Conservation (phyloP, 192 early-diverging fungal genomes). For the Podila epigama region DNA sequence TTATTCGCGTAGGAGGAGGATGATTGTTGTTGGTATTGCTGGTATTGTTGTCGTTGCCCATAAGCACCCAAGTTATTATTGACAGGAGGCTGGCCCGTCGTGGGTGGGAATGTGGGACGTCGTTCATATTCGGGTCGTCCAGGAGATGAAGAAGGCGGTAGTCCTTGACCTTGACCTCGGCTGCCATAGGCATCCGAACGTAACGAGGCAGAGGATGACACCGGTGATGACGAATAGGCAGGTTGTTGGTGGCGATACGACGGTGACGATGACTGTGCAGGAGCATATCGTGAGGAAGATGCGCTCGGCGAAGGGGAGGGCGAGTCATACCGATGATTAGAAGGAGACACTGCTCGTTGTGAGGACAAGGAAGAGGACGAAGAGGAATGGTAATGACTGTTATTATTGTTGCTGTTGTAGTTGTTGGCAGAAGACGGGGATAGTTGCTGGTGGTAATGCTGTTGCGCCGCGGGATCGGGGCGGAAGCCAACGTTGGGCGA, state of each 20-base stretch:
- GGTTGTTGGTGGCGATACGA: constrained; percentile 1
- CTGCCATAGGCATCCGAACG: constrained; percentile 7
- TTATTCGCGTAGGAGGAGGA: constrained; percentile 1
- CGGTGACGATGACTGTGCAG: background rate
- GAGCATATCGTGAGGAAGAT: background rate
- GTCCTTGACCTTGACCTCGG: background rate
- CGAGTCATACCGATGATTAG: constrained; percentile 23
- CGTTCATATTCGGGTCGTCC: constrained; percentile 23
- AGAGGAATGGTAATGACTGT: no score
- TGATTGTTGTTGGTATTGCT: constrained; percentile 16
- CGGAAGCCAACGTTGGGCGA: constrained; percentile 17
- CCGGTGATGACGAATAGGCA: background rate
- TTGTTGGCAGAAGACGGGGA: constrained; percentile 16
- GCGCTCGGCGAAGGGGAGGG: constrained; percentile 9
- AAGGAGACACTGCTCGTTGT: constrained; percentile 17
- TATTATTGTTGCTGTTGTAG: no score
- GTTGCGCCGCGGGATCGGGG: background rate
- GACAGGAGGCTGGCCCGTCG: constrained; percentile 3
- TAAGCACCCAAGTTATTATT: constrained; percentile 23
- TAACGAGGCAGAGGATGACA: background rate
- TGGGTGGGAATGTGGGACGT: constrained; percentile 14
- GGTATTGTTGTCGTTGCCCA: constrained; percentile 24
- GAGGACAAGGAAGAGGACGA: constrained; percentile 13
- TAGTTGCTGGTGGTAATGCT: constrained; percentile 9
- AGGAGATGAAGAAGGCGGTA: constrained; percentile 10